A percentile compares a stretch with the other conserved stretches of the same genome.
Evolutionary conservation across 2,329 filamentous ascomycete genomes (phyloP).

Genomic region (Aureobasidium subglaciale): DNA sequence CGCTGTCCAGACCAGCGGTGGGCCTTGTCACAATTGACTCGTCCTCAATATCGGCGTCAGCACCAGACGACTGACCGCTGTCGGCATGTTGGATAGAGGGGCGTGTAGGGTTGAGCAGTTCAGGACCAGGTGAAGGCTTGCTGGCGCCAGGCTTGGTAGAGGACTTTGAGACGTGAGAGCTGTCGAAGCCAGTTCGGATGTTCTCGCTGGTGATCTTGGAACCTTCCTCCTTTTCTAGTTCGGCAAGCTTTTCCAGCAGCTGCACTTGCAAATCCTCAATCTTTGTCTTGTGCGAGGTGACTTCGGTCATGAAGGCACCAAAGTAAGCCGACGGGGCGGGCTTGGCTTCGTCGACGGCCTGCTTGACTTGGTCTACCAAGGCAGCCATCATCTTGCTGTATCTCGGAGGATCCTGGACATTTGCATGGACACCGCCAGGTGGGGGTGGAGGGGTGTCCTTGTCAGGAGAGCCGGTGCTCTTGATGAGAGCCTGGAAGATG

Average conservation of each 20-base stretch:
- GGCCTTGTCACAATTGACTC: slow-evolving; percentile 33
- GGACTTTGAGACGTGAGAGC: slow-evolving; percentile 65
- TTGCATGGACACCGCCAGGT: slow-evolving; percentile 70
- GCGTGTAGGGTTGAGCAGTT: slow-evolving; percentile 61
- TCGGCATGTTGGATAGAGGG: slow-evolving; percentile 32
- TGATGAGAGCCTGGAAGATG: slow-evolving; percentile 83
- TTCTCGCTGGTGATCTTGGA: slow-evolving; percentile 91
- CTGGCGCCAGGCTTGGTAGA: slow-evolving; percentile 20
- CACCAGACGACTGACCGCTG: slow-evolving; percentile 47
- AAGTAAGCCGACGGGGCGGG: slow-evolving; percentile 56
- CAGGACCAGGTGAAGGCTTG: slow-evolving; percentile 17
- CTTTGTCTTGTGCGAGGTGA: slow-evolving; percentile 69
- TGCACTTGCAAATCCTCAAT: slow-evolving; percentile 72
- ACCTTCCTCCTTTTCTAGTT: slow-evolving; percentile 76
- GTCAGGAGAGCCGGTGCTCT: slow-evolving; percentile 62
- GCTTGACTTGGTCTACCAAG: slow-evolving; percentile 89
- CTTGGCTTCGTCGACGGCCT: slow-evolving; percentile 67
- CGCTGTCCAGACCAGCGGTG: slow-evolving; percentile 44
- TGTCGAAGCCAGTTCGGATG: slow-evolving; percentile 84
- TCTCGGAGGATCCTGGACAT: slow-evolving; percentile 67
- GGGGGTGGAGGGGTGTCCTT: slow-evolving; percentile 69
- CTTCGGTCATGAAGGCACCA: slow-evolving; percentile 68
- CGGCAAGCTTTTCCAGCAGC: slow-evolving; percentile 63
- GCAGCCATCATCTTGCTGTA: slow-evolving; percentile 99
- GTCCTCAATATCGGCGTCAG: slow-evolving; percentile 57